Evolutionary conservation across 108 stramenopile genomes (phyloP), one percentile per base, ranked within the genome.

Genomic region (Stephanodiscus minutulus): DNA sequence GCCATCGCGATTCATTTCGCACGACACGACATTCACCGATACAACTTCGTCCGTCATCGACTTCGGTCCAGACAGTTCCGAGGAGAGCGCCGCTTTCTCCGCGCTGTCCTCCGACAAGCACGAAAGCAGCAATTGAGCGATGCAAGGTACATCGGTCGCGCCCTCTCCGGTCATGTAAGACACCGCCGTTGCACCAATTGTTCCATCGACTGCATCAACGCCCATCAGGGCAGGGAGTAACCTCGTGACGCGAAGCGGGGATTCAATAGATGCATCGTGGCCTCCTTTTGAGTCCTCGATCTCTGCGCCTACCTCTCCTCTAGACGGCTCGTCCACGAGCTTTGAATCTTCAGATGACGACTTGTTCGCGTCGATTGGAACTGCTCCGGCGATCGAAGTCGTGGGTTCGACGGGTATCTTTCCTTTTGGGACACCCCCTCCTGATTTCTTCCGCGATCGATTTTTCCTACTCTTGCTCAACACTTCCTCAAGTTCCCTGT

Each of bases 231-330:
- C 31, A 27, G 33, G 20, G 9, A 70, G 13, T 50, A 70, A 35
- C 33, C 57, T 44, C 35, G 31, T 70, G 27, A 48, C 59, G 20
- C 59, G 66, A 17, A 67, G 22, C 7, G 66, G 66, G 37, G 66
- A 67, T 56, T 67, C 54, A 3, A 56, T 18, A 24, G 54, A 54
- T 55, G 35, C 43, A 15, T 68, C 67, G 36, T 5, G 1, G 63
- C 41, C 43, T 25, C 63, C 43, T 39, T 11, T 39, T 4, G 3
- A 9, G 39, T 11, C 39, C 39, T 11, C 8, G 11, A 39, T 39
- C 39, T 20, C 20, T 24, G 18, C 20, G 50, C 9, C 50, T 52
- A 52, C 17, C 24, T 52, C 24, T 52, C 24, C n/a, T 5, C 7
- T 24, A 52, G 50, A 20, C 5, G 50, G 9, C 6, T 52, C 50